Percentiles rank a stretch among this genome's conserved stretches.
These are phyloP conservation scores for Vicia sativa DNA, from an alignment of 306 rosid genomes.

Conservation along the genomic window DNA sequence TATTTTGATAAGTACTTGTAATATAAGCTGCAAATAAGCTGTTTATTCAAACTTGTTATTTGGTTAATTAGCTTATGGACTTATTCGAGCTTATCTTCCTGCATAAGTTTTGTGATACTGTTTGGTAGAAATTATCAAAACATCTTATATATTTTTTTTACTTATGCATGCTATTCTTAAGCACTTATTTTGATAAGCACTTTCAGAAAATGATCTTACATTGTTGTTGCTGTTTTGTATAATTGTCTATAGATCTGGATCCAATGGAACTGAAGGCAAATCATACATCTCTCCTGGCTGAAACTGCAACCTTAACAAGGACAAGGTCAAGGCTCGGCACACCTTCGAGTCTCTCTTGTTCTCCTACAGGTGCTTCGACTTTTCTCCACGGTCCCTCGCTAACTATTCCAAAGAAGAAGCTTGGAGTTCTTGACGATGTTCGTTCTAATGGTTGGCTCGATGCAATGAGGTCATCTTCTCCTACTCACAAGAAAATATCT, in stretches of 20 bases:
- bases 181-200: too few species aligned
- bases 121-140: too few species aligned
- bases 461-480: slow-evolving; percentile 97
- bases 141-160: too few species aligned
- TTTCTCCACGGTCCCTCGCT: slow-evolving; percentile 51
- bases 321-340: slow-evolving; percentile 76
- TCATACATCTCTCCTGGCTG: slow-evolving; percentile 73
- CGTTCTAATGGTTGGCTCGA: slow-evolving; percentile 80
- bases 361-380: slow-evolving; percentile 60
- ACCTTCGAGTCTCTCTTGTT: slow-evolving; percentile 59
- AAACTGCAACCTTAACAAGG: slow-evolving; percentile 67
- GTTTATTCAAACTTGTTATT: too few species aligned
- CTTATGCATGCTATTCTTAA: too few species aligned
- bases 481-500: slow-evolving; percentile 69
- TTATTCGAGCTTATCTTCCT: too few species aligned
- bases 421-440: slow-evolving; percentile 79
- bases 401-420: slow-evolving; percentile 77
- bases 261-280: slow-evolving; percentile 87
- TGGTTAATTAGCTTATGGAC: too few species aligned
- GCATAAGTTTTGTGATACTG: too few species aligned
- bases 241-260: slow-evolving; percentile 59
- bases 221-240: slow-evolving; percentile 38
- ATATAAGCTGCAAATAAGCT: too few species aligned
- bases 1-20: too few species aligned
- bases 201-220: slow-evolving; percentile 8